These are phyloP conservation scores for Yamadazyma sp. DNA, from an alignment of 1,139 yeast genomes.

Conservation along the genomic window DNA sequence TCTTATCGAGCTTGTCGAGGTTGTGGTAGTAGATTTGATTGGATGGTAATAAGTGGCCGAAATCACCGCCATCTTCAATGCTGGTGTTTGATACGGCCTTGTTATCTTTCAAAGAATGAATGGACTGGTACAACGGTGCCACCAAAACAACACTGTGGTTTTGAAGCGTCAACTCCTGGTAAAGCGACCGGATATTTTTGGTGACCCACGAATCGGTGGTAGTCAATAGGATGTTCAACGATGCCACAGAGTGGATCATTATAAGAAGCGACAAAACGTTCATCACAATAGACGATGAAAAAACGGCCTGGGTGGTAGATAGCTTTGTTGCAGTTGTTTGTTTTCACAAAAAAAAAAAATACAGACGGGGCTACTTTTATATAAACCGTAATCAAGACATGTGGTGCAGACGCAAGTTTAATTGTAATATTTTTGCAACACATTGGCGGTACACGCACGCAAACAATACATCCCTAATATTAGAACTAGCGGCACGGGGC, in stretches of 20 bases:
- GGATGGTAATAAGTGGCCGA: conserved; percentile 32
- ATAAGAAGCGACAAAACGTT: neutral
- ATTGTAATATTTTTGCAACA: neutral
- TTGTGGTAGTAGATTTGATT: conserved; percentile 32
- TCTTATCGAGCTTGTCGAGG: conserved; percentile 17
- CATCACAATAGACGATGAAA: conserved; percentile 1
- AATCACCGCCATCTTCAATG: conserved; percentile 33
- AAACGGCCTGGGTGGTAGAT: neutral
- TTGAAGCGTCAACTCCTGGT: conserved; percentile 23
- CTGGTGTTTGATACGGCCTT: conserved; percentile 1
- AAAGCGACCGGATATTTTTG: conserved; percentile 31
- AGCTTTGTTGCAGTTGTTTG: too few relatives aligned
- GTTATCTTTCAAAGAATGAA: conserved; percentile 5
- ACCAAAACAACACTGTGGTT: conserved; percentile 33
- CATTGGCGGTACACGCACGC: neutral
- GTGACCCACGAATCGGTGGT: conserved; percentile 44
- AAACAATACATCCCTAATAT: too few relatives aligned
- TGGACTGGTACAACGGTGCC: conserved; percentile 30
- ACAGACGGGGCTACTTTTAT: neutral
- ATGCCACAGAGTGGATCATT: neutral
- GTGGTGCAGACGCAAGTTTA: neutral
- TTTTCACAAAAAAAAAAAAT: too few relatives aligned
- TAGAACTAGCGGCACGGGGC: neutral
- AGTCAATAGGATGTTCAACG: conserved; percentile 32
- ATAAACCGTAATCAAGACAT: neutral